Evolutionary conservation across 306 rosid species (phyloP), one percentile per base, ranked within the genome.

Genomic region (Oxytropis ochrocephala): DNA sequence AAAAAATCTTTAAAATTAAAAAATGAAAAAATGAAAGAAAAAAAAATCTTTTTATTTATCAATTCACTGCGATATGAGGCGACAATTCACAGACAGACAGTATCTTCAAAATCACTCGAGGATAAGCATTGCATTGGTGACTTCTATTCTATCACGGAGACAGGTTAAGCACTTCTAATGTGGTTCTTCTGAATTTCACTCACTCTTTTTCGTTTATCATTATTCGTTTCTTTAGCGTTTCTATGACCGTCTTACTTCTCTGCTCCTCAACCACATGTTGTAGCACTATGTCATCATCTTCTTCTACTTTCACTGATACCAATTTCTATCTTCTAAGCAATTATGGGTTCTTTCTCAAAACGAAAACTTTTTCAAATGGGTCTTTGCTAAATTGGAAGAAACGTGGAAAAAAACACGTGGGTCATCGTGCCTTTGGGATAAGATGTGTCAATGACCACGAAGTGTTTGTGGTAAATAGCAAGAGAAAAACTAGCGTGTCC

Each of bases 261-360:
- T 80, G 82, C 55, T 81, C 89, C 46, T 76, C 91, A 53, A 82
- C 70, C 75, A 73, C 81, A 78, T 81, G 76, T 57, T 72, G 80
- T 76, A 73, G 77, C 69, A 51, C 60, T 63, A 13, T 80, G 50
- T 72, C 82, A 13, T 79, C 58, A 13, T 79, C 58, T 65, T 73
- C 73, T 54, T 63, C 76, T 76, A 60, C 77, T 69, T 79, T 74
- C 12, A 42, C 58, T 39, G 85, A 70, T 46, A 17, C 73, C 56
- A 80, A 76, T 55, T 43, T 79, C 11, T 75, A 58, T 61, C 68
- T 73, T 73, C 16, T 68, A 2, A 81, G 68, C 75, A 60, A 47
- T 67, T 72, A 70, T 63, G 86, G 82, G 68, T 61, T 72, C 5
- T 73, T 17, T 36, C 81, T 78, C 32, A 79, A 86, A 48, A 79